These are phyloP conservation scores for Angomonas desouzai DNA, from an alignment of 208 protist genomes.

Conservation along the genomic window DNA sequence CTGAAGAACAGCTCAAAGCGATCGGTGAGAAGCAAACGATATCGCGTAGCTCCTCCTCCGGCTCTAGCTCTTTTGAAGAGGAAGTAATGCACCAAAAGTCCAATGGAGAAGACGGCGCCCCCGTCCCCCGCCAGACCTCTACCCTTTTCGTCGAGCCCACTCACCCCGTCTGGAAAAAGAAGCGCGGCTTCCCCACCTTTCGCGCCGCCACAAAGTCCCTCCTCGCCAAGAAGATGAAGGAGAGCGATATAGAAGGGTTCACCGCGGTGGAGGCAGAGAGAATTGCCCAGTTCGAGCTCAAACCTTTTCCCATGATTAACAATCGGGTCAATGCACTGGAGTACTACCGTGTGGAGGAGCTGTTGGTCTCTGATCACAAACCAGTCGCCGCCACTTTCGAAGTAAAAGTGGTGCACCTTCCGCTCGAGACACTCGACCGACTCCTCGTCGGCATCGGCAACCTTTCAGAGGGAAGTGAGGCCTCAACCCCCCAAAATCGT, in stretches of 20 bases:
- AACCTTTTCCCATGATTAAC: conserved; percentile 22
- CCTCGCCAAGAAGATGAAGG: not conserved
- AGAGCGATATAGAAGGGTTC: not conserved
- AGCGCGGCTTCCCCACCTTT: conserved; percentile 12
- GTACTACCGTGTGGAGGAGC: conserved; percentile 25
- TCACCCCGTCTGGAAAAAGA: not conserved
- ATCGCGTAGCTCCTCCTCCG: not conserved
- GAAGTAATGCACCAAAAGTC: not conserved
- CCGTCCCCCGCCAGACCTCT: not conserved
- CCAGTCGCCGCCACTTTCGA: conserved; percentile 47
- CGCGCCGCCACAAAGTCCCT: conserved; percentile 10
- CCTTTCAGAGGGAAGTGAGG: not conserved
- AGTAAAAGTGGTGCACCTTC: conserved; percentile 30
- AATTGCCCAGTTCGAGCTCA: not conserved
- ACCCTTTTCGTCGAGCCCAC: not conserved
- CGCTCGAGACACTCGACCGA: conserved; percentile 22
- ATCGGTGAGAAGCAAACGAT: not conserved
- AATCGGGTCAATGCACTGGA: conserved; percentile 27
- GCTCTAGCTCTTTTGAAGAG: not conserved
- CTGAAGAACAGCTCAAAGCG: not conserved
- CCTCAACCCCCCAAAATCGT: not conserved
- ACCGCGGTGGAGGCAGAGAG: not conserved
- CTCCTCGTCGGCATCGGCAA: conserved; percentile 12
- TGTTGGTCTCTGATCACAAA: conserved; percentile 43
- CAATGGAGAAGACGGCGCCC: not conserved